Percentiles rank a stretch among this genome's conserved stretches.
Conservation (phyloP, 2,329 filamentous ascomycete genomes). For the Pseudohalonectria lignicola region DNA sequence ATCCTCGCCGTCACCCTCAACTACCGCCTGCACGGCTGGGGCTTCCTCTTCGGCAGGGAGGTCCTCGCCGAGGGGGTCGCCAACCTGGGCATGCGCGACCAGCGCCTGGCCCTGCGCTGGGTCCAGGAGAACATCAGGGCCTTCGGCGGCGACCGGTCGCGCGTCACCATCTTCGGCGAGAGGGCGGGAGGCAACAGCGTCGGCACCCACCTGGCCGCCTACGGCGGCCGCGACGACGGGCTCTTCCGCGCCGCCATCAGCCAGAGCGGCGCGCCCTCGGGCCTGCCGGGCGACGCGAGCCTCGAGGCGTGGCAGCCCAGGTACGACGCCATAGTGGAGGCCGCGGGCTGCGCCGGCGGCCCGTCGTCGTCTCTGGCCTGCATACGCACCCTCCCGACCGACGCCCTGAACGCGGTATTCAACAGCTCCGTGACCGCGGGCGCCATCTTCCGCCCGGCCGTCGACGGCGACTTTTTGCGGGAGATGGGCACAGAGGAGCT, state of each 20-base stretch:
- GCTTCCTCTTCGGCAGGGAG: constrained; percentile 36
- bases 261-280: constrained; percentile 1
- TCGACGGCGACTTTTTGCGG: constrained; percentile 9
- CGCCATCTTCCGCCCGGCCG: constrained; percentile 5
- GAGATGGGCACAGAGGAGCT: constrained; percentile 31
- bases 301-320: constrained; percentile 4
- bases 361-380: constrained; percentile 6
- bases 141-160: constrained; percentile 33
- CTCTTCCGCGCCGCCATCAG: constrained; percentile 42
- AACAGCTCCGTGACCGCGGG: constrained; percentile 5
- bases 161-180: constrained; percentile 43
- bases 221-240: constrained; percentile 36
- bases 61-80: constrained; percentile 28
- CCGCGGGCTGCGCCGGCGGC: constrained; percentile 2
- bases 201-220: constrained; percentile 37
- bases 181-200: constrained; percentile 39
- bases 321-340: constrained; percentile 3
- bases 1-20: constrained; percentile 35
- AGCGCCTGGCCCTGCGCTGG: constrained; percentile 37
- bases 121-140: constrained; percentile 36
- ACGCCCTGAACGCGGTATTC: constrained; percentile 6
- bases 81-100: constrained; percentile 40
- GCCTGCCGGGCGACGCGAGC: background rate
- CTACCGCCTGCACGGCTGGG: constrained; percentile 36
- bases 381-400: constrained; percentile 7